phyloP scores from a whole-genome alignment of 2,329 filamentous ascomycete genomes.

The Alternaria rosae region DNA sequence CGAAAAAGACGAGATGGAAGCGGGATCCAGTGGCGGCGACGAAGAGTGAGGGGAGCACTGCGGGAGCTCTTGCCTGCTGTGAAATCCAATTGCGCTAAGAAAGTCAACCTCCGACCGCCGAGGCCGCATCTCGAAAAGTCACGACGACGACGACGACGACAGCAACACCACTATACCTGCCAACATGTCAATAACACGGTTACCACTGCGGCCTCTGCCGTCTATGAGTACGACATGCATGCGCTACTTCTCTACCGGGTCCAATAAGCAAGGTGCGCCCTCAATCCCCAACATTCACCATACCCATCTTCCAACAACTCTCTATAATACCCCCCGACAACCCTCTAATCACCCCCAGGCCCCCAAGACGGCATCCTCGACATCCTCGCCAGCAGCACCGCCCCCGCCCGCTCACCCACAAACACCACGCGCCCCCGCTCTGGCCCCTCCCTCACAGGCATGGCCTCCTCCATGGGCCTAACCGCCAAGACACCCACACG shows the following conservation, averaged over 20 bases:
- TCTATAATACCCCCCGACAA: background rate
- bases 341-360: conserved; percentile 20
- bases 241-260: conserved; percentile 37
- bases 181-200: conserved; percentile 34
- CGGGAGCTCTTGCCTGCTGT: conserved; percentile 12
- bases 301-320: background rate
- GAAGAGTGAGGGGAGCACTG: conserved; percentile 5
- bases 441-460: conserved; percentile 19
- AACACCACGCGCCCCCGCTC: background rate
- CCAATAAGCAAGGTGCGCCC: conserved; percentile 27
- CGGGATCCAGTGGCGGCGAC: conserved; percentile 11
- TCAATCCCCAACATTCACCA: too few species aligned
- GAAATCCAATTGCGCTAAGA: conserved; percentile 31
- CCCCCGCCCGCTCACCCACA: conserved; percentile 10
- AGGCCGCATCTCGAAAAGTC: conserved; percentile 24
- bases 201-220: conserved; percentile 20
- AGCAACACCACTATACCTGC: conserved; percentile 8
- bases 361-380: conserved; percentile 22
- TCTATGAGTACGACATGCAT: conserved; percentile 17
- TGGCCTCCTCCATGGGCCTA: conserved; percentile 30
- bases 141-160: conserved; percentile 7
- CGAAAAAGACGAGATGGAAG: conserved; percentile 23
- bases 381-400: conserved; percentile 25
- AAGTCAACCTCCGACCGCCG: conserved; percentile 21
- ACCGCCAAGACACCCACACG: conserved; percentile 24